Conservation (phyloP, 1,284 basidiomycete species). For the Tausonia pullulans region DNA sequence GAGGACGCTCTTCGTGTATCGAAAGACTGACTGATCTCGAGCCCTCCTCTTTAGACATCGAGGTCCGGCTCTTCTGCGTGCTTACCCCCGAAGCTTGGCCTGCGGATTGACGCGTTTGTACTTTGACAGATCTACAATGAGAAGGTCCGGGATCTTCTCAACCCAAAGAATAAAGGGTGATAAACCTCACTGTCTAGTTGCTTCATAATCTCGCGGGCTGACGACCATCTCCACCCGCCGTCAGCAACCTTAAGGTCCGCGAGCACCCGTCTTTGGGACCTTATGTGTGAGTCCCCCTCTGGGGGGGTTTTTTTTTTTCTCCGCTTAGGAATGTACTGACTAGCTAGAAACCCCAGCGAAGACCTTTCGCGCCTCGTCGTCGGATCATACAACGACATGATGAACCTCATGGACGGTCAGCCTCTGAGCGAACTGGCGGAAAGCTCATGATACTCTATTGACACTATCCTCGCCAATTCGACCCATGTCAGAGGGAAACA, state of each 20-base stretch:
- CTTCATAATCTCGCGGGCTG: not conserved
- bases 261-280: slow-evolving; percentile 90
- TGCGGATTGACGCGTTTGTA: too few relatives aligned
- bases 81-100: not conserved
- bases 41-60: slow-evolving; percentile 39
- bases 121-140: slow-evolving; percentile 80
- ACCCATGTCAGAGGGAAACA: slow-evolving; percentile 64
- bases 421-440: too few relatives aligned
- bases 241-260: slow-evolving; percentile 78
- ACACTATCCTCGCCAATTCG: too few relatives aligned
- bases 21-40: slow-evolving; percentile 28
- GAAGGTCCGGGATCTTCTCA: slow-evolving; percentile 92
- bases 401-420: slow-evolving; percentile 79
- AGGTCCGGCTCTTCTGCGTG: slow-evolving; percentile 33
- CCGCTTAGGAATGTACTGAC: too few relatives aligned
- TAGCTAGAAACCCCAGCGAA: slow-evolving; percentile 38
- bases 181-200: not conserved
- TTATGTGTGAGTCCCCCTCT: slow-evolving; percentile 48
- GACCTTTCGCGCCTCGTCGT: slow-evolving; percentile 90
- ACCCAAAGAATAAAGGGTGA: slow-evolving; percentile 77
- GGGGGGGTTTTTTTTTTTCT: too few relatives aligned
- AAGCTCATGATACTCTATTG: too few relatives aligned
- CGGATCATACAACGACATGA: slow-evolving; percentile 75
- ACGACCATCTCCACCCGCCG: not conserved
- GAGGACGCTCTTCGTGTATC: too few relatives aligned